Evolutionary conservation across 163 green algal genomes (phyloP), one percentile per base, ranked within the genome.

Genomic region (Prototheca cutis): DNA sequence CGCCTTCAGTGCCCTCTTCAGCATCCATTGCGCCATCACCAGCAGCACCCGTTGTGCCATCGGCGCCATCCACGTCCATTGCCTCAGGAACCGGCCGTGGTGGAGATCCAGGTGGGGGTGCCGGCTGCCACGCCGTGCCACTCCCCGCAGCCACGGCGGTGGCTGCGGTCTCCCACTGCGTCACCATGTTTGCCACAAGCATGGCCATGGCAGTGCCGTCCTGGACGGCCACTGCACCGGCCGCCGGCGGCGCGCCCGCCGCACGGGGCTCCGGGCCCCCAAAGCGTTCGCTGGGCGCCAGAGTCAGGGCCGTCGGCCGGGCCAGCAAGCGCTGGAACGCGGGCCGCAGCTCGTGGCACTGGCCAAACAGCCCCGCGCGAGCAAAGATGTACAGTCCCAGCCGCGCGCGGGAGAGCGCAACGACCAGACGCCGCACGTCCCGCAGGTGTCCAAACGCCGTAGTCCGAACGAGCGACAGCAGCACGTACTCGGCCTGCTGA

Each of bases 401-500:
- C 8, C 90, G 80, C 4, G 93, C 78, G 25, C 93, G 82, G 0
- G 82, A 94, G 73, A 96, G 83, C 53, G 93, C 93, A 48, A 99
- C 93, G 24, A 98, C 88, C 57, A 99, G 74, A n/a, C 93, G 80
- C 15, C 93, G 75, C 62, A 98, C 90, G 62, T 99, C 91, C 0
- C 93, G 74, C 33, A 99, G 66, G 80, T 99, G 93, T 3, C 93
- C 93, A 55, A 99, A 88, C 0, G 77, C 63, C 5, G 80, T 75
- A 2, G 78, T 95, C 52, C 93, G 86, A 60, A 99, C 93, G 15
- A 99, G 78, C 2, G 75, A 91, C 29, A 99, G 81, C 54, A 99
- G 78, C 33, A 99, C 82, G 67, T 93, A 94, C 71, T 99, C 86
- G 67, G 95, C 97, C 83, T 99, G 93, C 78, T 97, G 93, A 1